Percentiles rank a stretch among this genome's conserved stretches.
These are phyloP conservation scores for Afroboletus lepidellus DNA, from an alignment of 1,284 basidiomycete species.

Conservation along the genomic window DNA sequence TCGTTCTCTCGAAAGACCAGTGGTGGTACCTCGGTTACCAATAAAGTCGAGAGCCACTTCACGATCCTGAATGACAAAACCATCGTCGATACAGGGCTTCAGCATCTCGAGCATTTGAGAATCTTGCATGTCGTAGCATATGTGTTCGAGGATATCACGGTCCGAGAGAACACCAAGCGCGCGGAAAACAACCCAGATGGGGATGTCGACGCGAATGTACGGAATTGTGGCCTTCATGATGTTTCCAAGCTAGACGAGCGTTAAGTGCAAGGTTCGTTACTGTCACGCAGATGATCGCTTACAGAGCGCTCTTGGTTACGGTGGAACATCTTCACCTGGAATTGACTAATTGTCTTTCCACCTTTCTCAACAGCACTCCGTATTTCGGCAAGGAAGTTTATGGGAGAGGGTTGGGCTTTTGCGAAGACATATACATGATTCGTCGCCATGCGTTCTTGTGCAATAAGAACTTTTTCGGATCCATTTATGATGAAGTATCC, in stretches of 20 bases:
- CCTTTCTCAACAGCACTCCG: conserved; percentile 98
- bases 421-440: conserved; percentile 99
- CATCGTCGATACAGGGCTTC: conserved; percentile 98
- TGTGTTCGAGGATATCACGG: conserved; percentile 96
- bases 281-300: conserved; percentile 36
- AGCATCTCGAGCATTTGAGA: conserved; percentile 97
- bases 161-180: conserved; percentile 98
- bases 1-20: conserved; percentile 87
- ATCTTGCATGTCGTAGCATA: conserved; percentile 97
- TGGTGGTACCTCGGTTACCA: conserved; percentile 95
- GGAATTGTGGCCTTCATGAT: conserved; percentile 98
- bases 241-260: conserved; percentile 66
- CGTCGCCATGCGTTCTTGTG: conserved; percentile 98
- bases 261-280: conserved; percentile 7
- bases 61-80: conserved; percentile 96
- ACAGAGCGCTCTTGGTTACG: conserved; percentile 85
- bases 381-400: conserved; percentile 96
- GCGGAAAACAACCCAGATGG: conserved; percentile 98
- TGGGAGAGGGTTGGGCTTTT: conserved; percentile 94
- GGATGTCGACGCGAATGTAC: conserved; percentile 98
- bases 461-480: conserved; percentile 98
- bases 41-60: conserved; percentile 98
- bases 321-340: conserved; percentile 97
- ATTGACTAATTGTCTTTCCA: conserved; percentile 97
- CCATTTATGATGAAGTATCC: conserved; percentile 99